phyloP scores from a whole-genome alignment of 345 rosid species.

The Pistacia atlantica region DNA sequence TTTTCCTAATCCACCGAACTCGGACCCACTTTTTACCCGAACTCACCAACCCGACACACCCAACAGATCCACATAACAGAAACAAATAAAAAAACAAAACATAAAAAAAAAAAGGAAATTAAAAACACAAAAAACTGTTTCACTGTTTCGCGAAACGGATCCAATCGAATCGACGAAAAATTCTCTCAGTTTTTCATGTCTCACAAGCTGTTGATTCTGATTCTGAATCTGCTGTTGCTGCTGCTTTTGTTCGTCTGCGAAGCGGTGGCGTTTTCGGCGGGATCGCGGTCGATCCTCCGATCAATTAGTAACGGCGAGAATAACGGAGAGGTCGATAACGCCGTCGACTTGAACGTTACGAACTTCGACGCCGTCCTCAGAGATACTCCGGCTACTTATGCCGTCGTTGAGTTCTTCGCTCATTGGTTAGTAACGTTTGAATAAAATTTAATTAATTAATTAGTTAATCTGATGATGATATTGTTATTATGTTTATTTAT shows the following conservation, averaged over 20 bases:
- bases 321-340: conserved; percentile 44
- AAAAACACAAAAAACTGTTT: neutral
- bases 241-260: conserved; percentile 30
- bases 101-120: no score
- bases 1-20: neutral
- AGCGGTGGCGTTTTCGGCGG: conserved; percentile 40
- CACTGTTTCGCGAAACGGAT: neutral
- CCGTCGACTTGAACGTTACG: conserved; percentile 68
- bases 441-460: no score
- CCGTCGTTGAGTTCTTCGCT: conserved; percentile 90
- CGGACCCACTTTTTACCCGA: neutral
- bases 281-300: conserved; percentile 74
- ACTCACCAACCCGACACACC: conserved; percentile 3
- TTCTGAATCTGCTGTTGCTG: conserved; percentile 28
- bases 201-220: conserved; percentile 39
- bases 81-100: neutral
- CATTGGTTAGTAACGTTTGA: conserved; percentile 54
- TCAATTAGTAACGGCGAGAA: conserved; percentile 31
- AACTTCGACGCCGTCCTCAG: conserved; percentile 67
- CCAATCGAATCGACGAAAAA: no score
- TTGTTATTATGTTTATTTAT: neutral
- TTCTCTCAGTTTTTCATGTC: conserved; percentile 42
- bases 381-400: conserved; percentile 72
- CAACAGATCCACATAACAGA: neutral
- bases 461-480: neutral